Conservation (phyloP, 768 basidiomycete genomes). For the Serendipita sp. region DNA sequence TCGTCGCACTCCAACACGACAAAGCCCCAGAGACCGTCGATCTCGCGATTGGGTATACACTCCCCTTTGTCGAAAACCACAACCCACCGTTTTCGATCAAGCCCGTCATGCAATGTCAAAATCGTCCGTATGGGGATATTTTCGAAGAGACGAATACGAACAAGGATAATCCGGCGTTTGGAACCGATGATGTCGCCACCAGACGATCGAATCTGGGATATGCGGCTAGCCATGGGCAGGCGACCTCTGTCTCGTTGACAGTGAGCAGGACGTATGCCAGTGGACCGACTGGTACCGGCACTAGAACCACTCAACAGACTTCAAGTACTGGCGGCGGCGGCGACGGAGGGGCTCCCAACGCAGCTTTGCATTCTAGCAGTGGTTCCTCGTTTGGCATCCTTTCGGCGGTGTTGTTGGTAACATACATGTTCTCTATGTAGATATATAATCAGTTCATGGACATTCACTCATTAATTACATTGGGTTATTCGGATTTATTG, state of each 20-base stretch:
- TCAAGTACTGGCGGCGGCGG: too few species aligned
- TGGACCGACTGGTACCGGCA: too few species aligned
- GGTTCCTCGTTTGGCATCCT: too few species aligned
- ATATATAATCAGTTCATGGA: too few species aligned
- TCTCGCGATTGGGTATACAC: slow-evolving; percentile 30
- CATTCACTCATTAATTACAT: neutral
- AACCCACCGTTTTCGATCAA: neutral
- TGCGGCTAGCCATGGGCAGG: neutral
- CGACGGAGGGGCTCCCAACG: too few species aligned
- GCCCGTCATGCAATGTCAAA: slow-evolving; percentile 1
- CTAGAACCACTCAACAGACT: too few species aligned
- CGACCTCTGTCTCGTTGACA: too few species aligned
- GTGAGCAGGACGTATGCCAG: too few species aligned
- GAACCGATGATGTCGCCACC: neutral
- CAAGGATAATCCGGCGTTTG: neutral
- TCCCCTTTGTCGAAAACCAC: slow-evolving; percentile 24
- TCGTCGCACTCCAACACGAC: slow-evolving; percentile 84
- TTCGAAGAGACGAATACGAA: slow-evolving; percentile 3
- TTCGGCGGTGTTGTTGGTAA: too few species aligned
- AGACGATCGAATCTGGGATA: neutral
- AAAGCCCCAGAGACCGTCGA: slow-evolving; percentile 40
- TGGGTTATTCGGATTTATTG: neutral
- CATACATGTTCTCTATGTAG: too few species aligned
- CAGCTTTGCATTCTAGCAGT: too few species aligned
- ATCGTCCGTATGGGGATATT: neutral